Evolutionary conservation across 2,329 filamentous ascomycete species (phyloP), one percentile per base, ranked within the genome.

Genomic region (Immersiporthe knoxdaviesiana): DNA sequence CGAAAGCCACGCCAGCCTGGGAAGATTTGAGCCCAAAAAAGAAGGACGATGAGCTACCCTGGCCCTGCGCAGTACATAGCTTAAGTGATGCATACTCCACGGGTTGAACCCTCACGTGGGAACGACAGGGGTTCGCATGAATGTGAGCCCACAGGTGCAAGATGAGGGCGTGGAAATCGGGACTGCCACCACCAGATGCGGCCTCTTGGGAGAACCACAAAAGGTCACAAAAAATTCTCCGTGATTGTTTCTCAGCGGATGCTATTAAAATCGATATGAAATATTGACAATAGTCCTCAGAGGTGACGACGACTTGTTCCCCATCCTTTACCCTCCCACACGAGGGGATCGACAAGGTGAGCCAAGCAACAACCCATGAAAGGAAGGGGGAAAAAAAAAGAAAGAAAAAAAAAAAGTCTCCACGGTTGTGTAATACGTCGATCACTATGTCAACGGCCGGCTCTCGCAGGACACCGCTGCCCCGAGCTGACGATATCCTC

Each of bases 101-200:
- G 32, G 59, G 21, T 35, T 21, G 35, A 44, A 24, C 39, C 44
- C 63, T 44, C 54, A 61, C 47, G 65, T 69, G 69, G 67, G 52
- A 54, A 32, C 21, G 67, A 65, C 69, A 54, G 59, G 69, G 69
- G 69, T 44, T 71, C 67, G 69, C 69, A 71, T 71, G 69, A 71
- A 71, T 67, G 30, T 61, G 63, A 69, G 69, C 37, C 69, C 60
- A 71, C 69, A 65, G 30, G 67, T n/a, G 64, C 47, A 59, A 69
- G 69, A 71, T 69, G 69, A 71, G n/a, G n/a, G 67, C 60, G 66
- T 61, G 60, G 62, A 54, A 54, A 30, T 65, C 62, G 54, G n/a
- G n/a, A 65, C 62, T 59, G 32, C n/a, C n/a, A n/a, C n/a, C 58
- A 24, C 67, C 54, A 44, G 32, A 50, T 41, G 44, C 59, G 35